Conservation (phyloP, 2,329 filamentous ascomycete species). For the Exutisphaerella laricina region DNA sequence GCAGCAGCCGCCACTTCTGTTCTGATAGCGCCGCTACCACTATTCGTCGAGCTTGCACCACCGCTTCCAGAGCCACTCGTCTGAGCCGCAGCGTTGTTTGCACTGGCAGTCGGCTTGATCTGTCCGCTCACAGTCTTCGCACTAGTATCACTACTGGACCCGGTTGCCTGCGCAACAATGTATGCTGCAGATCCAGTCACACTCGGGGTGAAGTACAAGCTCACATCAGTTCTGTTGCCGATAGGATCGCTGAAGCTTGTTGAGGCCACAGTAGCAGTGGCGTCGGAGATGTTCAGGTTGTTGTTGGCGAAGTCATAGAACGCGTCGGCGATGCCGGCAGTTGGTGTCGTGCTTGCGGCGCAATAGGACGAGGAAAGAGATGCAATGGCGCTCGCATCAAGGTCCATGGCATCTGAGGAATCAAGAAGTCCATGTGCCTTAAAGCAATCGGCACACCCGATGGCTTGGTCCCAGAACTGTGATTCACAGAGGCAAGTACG, state of each 20-base stretch:
- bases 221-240: slow-evolving; percentile 27
- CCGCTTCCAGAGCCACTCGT: slow-evolving; percentile 3
- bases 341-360: slow-evolving; percentile 24
- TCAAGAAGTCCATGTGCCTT: slow-evolving; percentile 20
- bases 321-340: slow-evolving; percentile 18
- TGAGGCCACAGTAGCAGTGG: neutral
- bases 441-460: slow-evolving; percentile 24
- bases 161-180: slow-evolving; percentile 20
- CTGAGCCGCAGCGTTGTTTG: slow-evolving; percentile 10
- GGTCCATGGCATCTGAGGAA: slow-evolving; percentile 4
- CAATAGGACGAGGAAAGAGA: slow-evolving; percentile 23
- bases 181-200: slow-evolving; percentile 25
- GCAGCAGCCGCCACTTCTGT: slow-evolving; percentile 15
- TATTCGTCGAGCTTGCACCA: slow-evolving; percentile 7
- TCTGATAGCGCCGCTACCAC: slow-evolving; percentile 11
- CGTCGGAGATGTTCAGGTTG: neutral
- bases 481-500: slow-evolving; percentile 27
- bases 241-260: slow-evolving; percentile 24
- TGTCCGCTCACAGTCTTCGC: slow-evolving; percentile 14
- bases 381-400: slow-evolving; percentile 5
- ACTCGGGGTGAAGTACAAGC: slow-evolving; percentile 25
- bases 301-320: slow-evolving; percentile 10
- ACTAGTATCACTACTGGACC: slow-evolving; percentile 8
- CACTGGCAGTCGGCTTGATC: slow-evolving; percentile 16
- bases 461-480: slow-evolving; percentile 21